Evolutionary conservation across 768 basidiomycete species (phyloP).

Genomic region (Suillus weaverae): DNA sequence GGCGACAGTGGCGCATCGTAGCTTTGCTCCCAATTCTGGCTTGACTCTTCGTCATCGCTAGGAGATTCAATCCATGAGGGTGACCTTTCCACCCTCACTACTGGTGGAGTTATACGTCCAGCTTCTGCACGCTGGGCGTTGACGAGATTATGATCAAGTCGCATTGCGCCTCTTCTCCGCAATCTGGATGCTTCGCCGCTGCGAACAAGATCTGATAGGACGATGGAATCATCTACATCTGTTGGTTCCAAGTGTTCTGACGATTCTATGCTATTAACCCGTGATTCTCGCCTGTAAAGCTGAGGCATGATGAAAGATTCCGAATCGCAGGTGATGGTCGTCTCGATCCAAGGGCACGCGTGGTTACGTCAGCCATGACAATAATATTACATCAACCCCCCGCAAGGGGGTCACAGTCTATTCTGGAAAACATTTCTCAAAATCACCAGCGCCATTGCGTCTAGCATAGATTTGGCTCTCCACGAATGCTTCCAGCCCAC

Average conservation of each 20-base stretch:
- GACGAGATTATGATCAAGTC: slow-evolving; percentile 47
- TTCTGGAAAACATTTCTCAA: slow-evolving; percentile 5
- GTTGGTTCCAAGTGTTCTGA: slow-evolving; percentile 31
- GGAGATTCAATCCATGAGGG: slow-evolving; percentile 37
- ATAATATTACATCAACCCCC: background rate
- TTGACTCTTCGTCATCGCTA: slow-evolving; percentile 32
- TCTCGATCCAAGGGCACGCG: slow-evolving; percentile 11
- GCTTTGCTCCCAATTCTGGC: slow-evolving; percentile 34
- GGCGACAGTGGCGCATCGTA: slow-evolving; percentile 29
- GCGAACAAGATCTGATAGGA: slow-evolving; percentile 72
- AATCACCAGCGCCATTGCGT: slow-evolving; percentile 65
- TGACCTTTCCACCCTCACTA: slow-evolving; percentile 28
- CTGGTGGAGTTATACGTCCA: slow-evolving; percentile 24
- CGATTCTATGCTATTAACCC: slow-evolving; percentile 8
- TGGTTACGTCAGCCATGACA: slow-evolving; percentile 6
- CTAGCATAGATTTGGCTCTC: slow-evolving; percentile 65
- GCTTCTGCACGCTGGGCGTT: slow-evolving; percentile 30
- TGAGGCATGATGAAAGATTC: slow-evolving; percentile 27
- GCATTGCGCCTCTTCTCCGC: slow-evolving; percentile 72
- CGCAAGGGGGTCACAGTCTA: background rate
- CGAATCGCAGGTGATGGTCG: slow-evolving; percentile 22
- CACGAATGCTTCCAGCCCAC: slow-evolving; percentile 62
- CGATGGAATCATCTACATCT: slow-evolving; percentile 66
- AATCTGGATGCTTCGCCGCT: slow-evolving; percentile 73
- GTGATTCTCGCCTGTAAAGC: slow-evolving; percentile 26